These are phyloP conservation scores for Fusarium miscanthi DNA, from an alignment of 2,329 filamentous ascomycete species.

Conservation along the genomic window DNA sequence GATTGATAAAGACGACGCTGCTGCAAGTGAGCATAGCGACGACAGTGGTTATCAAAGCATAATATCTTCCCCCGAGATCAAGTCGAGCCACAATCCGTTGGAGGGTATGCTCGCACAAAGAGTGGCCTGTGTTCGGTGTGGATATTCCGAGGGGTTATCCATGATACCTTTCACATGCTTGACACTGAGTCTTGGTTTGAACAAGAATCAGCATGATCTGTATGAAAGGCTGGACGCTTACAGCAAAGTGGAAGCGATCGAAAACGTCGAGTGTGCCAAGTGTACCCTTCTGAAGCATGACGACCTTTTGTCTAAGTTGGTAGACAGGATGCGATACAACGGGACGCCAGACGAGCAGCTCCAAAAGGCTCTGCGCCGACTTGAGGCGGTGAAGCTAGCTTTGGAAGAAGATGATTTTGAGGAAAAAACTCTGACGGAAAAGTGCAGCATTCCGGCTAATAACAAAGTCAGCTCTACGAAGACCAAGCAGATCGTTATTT, in stretches of 20 bases:
- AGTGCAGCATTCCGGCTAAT: constrained; percentile 74
- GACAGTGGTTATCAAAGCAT: constrained; percentile 68
- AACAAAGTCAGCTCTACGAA: constrained; percentile 83
- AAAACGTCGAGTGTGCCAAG: constrained; percentile 90
- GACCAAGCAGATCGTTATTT: constrained; percentile 88
- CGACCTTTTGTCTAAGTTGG: constrained; percentile 59
- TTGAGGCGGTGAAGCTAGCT: constrained; percentile 75
- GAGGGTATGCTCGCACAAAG: constrained; percentile 90
- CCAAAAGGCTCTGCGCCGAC: constrained; percentile 62
- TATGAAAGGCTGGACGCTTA: constrained; percentile 86
- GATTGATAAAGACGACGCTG: constrained; percentile 54
- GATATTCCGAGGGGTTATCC: constrained; percentile 86
- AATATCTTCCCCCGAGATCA: constrained; percentile 50
- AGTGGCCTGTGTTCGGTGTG: constrained; percentile 87
- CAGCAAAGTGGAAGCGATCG: constrained; percentile 84
- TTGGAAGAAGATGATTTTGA: constrained; percentile 85
- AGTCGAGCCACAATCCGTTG: constrained; percentile 75
- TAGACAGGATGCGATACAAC: constrained; percentile 53
- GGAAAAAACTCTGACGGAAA: constrained; percentile 71
- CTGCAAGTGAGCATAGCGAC: constrained; percentile 62
- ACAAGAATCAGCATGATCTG: constrained; percentile 72
- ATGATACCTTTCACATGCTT: constrained; percentile 95
- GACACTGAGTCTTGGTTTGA: constrained; percentile 81
- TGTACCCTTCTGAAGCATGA: constrained; percentile 79
- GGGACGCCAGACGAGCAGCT: constrained; percentile 60